Evolutionary conservation across 371 early-diverging fungal genomes (phyloP), one percentile per base, ranked within the genome.

Genomic region (Lichtheimia ornata): DNA sequence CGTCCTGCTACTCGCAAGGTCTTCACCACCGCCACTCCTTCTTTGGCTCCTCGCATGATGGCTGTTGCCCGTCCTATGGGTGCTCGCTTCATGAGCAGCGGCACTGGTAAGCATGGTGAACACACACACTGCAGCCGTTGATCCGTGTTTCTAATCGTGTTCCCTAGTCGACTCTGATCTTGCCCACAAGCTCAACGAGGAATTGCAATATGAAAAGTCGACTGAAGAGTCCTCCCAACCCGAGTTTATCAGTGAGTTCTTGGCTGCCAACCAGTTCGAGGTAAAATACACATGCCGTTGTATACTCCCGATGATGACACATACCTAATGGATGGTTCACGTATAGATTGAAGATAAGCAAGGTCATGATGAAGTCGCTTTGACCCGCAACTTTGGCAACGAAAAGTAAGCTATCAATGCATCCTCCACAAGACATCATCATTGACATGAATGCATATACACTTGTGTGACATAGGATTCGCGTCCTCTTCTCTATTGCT

Each of bases 331-430:
- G 35, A 0, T 7, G 2, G 9, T 18, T 7, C 22, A 30, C 22
- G 0, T n/a, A 41, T 55, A 92, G 89, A 78, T 97, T 74, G 86
- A 90, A 43, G 93, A 94, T 72, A 86, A 86, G 72, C 53, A 83
- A 41, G 95, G 95, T 41, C 73, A 85, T 20, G 93, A 91, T 72
- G 93, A 93, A 74, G 92, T 97, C 20, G 65, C 73, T 28, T 69
- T 97, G 65, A 83, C 86, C 22, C 87, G 95, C 65, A 88, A 87
- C 56, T 95, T 94, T 75, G 96, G 95, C 61, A 91, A 87, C 69
- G 98, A 97, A 80, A 91, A 88, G 91, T 92, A 84, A 71, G 84
- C 24, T 6, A 51, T 11, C 41, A 13, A 35, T 27, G n/a, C 28
- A 35, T 2, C 35, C 35, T 1, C 28, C 0, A 28, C 28, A 35